Conservation (phyloP, 2,329 filamentous ascomycete species). For the Lomentospora prolificans region DNA sequence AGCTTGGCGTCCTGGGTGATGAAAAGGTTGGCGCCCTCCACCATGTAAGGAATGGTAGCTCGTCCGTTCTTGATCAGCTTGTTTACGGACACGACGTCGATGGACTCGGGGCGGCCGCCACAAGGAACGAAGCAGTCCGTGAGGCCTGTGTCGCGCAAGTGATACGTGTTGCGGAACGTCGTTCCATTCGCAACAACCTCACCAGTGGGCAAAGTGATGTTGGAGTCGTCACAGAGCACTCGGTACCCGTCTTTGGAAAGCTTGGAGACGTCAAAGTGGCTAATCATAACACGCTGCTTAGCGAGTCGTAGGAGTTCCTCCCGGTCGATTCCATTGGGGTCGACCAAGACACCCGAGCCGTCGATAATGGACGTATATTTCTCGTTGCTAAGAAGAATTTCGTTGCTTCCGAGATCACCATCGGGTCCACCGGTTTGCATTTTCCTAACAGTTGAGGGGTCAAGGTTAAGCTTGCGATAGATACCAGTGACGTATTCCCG, state of each 20-base stretch:
- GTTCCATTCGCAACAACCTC: slow-evolving; percentile 87
- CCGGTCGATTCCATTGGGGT: slow-evolving; percentile 80
- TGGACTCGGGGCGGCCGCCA: slow-evolving; percentile 91
- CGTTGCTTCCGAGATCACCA: slow-evolving; percentile 93
- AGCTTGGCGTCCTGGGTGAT: slow-evolving; percentile 98
- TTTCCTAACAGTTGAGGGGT: slow-evolving; percentile 77
- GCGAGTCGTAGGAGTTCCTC: slow-evolving; percentile 77
- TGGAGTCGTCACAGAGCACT: slow-evolving; percentile 82
- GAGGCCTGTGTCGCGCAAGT: slow-evolving; percentile 65
- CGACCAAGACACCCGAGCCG: slow-evolving; percentile 86
- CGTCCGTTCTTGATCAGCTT: slow-evolving; percentile 89
- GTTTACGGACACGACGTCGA: slow-evolving; percentile 79
- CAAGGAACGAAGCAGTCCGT: slow-evolving; percentile 93
- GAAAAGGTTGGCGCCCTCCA: slow-evolving; percentile 96
- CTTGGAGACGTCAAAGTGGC: slow-evolving; percentile 73
- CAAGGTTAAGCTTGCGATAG: slow-evolving; percentile 89
- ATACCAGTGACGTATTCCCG: slow-evolving; percentile 94
- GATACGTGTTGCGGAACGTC: slow-evolving; percentile 94
- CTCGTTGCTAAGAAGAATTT: slow-evolving; percentile 91
- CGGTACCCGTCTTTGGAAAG: slow-evolving; percentile 83
- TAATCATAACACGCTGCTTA: slow-evolving; percentile 81
- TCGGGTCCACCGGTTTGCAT: slow-evolving; percentile 97
- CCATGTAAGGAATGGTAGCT: slow-evolving; percentile 80
- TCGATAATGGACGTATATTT: slow-evolving; percentile 96
- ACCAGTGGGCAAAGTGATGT: slow-evolving; percentile 77